phyloP scores from a whole-genome alignment of 495 filamentous ascomycete species.

The Peziza echinospora region DNA sequence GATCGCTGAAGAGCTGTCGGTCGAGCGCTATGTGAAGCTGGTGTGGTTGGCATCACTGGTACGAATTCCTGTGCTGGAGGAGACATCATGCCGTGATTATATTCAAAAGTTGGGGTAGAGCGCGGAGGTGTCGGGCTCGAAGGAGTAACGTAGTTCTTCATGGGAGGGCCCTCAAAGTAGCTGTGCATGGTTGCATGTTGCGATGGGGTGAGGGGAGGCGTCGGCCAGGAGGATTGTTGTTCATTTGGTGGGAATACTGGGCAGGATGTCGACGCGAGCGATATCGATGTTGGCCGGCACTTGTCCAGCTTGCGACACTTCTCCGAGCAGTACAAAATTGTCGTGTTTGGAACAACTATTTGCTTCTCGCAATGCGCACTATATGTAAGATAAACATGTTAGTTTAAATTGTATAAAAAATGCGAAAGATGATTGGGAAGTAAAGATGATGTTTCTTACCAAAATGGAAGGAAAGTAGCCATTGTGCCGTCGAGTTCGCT shows the following conservation, averaged over 20 bases:
- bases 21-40: slow-evolving; percentile 3
- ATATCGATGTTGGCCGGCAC: slow-evolving; percentile 14
- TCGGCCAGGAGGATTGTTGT: not conserved
- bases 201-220: slow-evolving; percentile 2
- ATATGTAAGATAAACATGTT: slow-evolving; percentile 4
- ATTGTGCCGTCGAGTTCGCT: slow-evolving; percentile 14
- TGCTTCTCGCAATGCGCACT: slow-evolving; percentile 56
- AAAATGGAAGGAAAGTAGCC: slow-evolving; percentile 20
- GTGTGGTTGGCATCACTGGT: not conserved
- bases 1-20: slow-evolving; percentile 10
- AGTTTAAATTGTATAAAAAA: no score
- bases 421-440: slow-evolving; percentile 3
- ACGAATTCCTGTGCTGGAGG: not conserved
- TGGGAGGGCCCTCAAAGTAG: slow-evolving; percentile 6
- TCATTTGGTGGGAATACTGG: slow-evolving; percentile 1
- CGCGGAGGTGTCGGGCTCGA: slow-evolving; percentile 17
- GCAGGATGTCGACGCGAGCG: slow-evolving; percentile 8
- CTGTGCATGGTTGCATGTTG: not conserved
- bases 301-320: slow-evolving; percentile 19
- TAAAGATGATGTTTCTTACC: slow-evolving; percentile 7
- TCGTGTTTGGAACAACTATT: slow-evolving; percentile 44
- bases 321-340: slow-evolving; percentile 23
- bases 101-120: slow-evolving; percentile 6
- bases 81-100: no score
- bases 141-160: slow-evolving; percentile 19